phyloP scores from a whole-genome alignment of 441 rosid genomes.

The Dalechampia spathulata region DNA sequence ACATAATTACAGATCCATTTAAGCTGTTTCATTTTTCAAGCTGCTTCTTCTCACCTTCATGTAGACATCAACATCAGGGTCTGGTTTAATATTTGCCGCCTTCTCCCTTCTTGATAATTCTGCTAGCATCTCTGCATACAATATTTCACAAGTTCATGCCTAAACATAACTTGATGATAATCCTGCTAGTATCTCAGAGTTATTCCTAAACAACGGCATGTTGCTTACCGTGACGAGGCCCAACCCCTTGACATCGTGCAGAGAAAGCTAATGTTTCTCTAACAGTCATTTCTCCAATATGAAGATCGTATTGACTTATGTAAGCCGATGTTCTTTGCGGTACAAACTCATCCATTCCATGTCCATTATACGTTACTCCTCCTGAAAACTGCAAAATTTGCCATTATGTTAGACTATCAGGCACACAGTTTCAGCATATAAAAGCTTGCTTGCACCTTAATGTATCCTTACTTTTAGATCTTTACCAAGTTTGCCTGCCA shows the following conservation, averaged over 20 bases:
- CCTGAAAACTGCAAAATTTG: slow-evolving; percentile 38
- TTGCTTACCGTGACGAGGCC: slow-evolving; percentile 39
- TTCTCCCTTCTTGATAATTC: slow-evolving; percentile 61
- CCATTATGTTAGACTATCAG: background rate
- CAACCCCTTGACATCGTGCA: slow-evolving; percentile 64
- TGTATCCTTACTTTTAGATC: slow-evolving; percentile 38
- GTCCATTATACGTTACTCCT: slow-evolving; percentile 52
- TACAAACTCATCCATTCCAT: slow-evolving; percentile 53
- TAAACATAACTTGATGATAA: no score
- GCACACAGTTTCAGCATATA: background rate
- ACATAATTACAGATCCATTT: no score
- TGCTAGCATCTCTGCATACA: slow-evolving; percentile 36
- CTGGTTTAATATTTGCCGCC: slow-evolving; percentile 54
- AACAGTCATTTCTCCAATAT: slow-evolving; percentile 65
- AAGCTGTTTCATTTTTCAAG: background rate
- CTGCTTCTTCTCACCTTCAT: slow-evolving; percentile 47
- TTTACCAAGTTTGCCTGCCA: slow-evolving; percentile 57
- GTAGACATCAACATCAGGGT: slow-evolving; percentile 52
- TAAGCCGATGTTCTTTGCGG: slow-evolving; percentile 61
- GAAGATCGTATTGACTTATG: slow-evolving; percentile 59
- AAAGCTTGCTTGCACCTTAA: background rate
- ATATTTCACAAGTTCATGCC: background rate
- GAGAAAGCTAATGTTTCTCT: slow-evolving; percentile 63
- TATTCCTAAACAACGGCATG: background rate
- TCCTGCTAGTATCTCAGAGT: no score